Base-by-base conservation (phyloP, 257 asterid genomes). In the Solanum clarkiae region DNA sequence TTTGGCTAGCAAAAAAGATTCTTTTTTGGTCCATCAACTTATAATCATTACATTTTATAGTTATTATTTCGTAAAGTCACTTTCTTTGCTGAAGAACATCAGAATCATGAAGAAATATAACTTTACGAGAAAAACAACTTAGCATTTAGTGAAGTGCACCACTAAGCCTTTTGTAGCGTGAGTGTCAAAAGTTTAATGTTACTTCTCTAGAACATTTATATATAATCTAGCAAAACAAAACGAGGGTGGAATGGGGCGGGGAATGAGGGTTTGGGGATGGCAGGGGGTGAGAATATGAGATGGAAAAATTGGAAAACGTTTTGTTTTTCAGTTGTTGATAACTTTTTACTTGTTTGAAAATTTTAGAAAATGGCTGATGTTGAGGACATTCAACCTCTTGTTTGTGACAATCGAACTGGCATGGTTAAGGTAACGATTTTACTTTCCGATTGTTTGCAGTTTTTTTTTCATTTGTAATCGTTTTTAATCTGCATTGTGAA, bases 391-490 rank as follows among this genome's bases (percentile, higher is more conserved):
- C 86, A 84, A 55, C 86, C 89, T 63, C 87, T 87, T 81, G 88
- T 86, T 54, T 86, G 88, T 20, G 88, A 86, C 80, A 86, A 86
- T 82, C 86, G 88, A 83, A 86, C 88, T 53, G 84, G 88, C 63
- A 86, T 86, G 88, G 86, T 86, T 69, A 86, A 86, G 88, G 88
- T 86, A 86, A 72, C 49, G 8, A 74, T 22, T 74, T 72, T n/a
- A 0, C 42, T 47, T 22, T n/a, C 14, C 13, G 47, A 6, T 45
- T 74, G 57, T 74, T n/a, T 2, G 8, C 18, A 68, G 49, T 15
- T 32, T 7, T 32, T 32, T 60, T 60, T 22, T 60, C 15, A 4
- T 60, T 60, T 60, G 2, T 6, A 4, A 16, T 51, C 13, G 0
- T 72, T 42, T 42, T 42, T 20, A 42, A 20, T 71, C 11, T 18